A percentile compares a stretch with the other conserved stretches of the same genome.
Evolutionary conservation across 2,329 filamentous ascomycete species (phyloP).

Genomic region (Aspergillus fijiensis): DNA sequence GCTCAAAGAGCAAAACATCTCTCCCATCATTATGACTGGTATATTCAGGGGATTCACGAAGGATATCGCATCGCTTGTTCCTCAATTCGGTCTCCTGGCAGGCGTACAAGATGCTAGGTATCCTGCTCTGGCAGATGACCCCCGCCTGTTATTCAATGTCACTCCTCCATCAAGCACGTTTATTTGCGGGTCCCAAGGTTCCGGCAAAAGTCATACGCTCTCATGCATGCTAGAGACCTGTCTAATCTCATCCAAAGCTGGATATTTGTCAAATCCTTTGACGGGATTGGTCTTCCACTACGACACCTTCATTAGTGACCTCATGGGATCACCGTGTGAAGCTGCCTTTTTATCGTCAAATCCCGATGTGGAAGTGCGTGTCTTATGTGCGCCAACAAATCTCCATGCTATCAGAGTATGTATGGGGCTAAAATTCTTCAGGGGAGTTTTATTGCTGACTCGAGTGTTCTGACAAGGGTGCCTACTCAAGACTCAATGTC

Average conservation of each 20-base stretch:
- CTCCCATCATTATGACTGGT: too few relatives aligned
- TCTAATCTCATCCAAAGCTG: constrained; percentile 48
- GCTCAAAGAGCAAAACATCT: too few relatives aligned
- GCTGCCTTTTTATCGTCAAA: constrained; percentile 56
- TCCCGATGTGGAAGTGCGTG: constrained; percentile 48
- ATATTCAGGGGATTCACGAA: too few relatives aligned
- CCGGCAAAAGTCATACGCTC: constrained; percentile 55
- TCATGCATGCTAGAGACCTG: constrained; percentile 54
- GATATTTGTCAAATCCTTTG: constrained; percentile 36
- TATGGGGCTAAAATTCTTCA: not conserved
- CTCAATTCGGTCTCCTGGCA: too few relatives aligned
- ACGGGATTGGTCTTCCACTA: constrained; percentile 67
- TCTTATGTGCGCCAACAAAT: constrained; percentile 58
- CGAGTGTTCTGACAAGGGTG: constrained; percentile 17
- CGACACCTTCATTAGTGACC: constrained; percentile 55
- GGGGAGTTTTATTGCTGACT: not conserved
- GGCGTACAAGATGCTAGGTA: too few relatives aligned
- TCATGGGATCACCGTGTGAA: constrained; percentile 56
- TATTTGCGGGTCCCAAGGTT: constrained; percentile 60
- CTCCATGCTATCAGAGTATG: constrained; percentile 24
- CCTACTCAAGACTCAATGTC: constrained; percentile 50
- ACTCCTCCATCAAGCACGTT: constrained; percentile 40
- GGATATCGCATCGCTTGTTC: too few relatives aligned
- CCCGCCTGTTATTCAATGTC: constrained; percentile 19
- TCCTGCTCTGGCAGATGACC: constrained; percentile 7